These are phyloP conservation scores for Uromyces viciae-fabae DNA, from an alignment of 1,284 basidiomycete species.

Conservation along the genomic window DNA sequence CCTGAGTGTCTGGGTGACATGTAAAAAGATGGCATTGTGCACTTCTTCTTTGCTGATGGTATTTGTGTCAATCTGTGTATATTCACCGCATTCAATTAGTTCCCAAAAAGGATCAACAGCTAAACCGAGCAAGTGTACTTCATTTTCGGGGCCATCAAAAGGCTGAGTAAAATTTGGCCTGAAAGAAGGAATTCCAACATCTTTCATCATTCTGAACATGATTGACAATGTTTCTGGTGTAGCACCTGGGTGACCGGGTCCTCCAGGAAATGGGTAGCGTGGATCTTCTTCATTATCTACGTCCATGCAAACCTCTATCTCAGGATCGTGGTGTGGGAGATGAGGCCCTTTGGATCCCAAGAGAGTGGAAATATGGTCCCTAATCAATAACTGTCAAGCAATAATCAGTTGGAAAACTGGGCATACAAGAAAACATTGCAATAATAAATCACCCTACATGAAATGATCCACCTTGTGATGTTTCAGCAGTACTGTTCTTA, in stretches of 20 bases:
- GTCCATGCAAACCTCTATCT: neutral
- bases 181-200: neutral
- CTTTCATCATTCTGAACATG: constrained; percentile 28
- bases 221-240: neutral
- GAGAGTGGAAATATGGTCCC: constrained; percentile 12
- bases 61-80: neutral
- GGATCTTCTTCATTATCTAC: constrained; percentile 2
- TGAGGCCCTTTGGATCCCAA: neutral
- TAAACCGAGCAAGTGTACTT: neutral
- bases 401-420: neutral
- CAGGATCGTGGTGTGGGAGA: neutral
- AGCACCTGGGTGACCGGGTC: constrained; percentile 19
- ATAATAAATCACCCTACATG: neutral
- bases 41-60: neutral
- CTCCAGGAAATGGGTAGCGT: constrained; percentile 16
- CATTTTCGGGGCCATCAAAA: neutral
- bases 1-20: constrained; percentile 13
- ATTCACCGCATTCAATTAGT: constrained; percentile 8
- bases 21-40: neutral
- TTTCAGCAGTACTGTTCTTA: neutral
- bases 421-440: neutral
- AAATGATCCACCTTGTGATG: neutral
- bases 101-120: constrained; percentile 15
- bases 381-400: constrained; percentile 9
- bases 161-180: constrained; percentile 20